Conservation (phyloP, 345 rosid species). For the Carallia brachiata region DNA sequence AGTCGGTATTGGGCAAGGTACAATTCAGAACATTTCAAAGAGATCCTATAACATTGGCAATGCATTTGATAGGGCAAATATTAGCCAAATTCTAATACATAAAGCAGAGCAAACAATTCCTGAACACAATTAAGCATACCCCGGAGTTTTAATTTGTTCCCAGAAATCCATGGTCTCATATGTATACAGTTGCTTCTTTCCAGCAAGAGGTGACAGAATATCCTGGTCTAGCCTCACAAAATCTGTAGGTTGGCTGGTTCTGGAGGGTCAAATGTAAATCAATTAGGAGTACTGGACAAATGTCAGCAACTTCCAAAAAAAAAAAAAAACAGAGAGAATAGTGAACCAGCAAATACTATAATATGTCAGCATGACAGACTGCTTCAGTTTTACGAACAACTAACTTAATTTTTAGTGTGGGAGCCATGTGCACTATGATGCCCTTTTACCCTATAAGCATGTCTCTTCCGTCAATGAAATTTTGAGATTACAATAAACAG, state of each 20-base stretch:
- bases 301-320: neutral
- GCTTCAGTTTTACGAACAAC: neutral
- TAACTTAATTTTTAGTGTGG: too few species aligned
- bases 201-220: constrained; percentile 92
- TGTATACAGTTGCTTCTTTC: constrained; percentile 77
- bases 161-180: constrained; percentile 89
- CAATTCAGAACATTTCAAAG: constrained; percentile 67
- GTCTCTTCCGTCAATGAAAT: too few species aligned
- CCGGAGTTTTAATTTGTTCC: constrained; percentile 97
- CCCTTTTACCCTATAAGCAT: too few species aligned
- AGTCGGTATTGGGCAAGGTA: constrained; percentile 63
- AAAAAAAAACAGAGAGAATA: neutral
- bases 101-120: neutral
- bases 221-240: constrained; percentile 92
- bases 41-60: constrained; percentile 39
- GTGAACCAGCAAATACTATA: too few species aligned
- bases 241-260: constrained; percentile 57
- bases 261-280: constrained; percentile 18
- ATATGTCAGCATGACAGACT: neutral
- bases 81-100: neutral
- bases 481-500: too few species aligned
- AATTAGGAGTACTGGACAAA: neutral
- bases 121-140: constrained; percentile 37
- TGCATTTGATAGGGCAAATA: constrained; percentile 6
- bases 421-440: too few species aligned